Evolutionary conservation across 1,284 basidiomycete species (phyloP), one percentile per base, ranked within the genome.

Genomic region (Meira nashicola): DNA sequence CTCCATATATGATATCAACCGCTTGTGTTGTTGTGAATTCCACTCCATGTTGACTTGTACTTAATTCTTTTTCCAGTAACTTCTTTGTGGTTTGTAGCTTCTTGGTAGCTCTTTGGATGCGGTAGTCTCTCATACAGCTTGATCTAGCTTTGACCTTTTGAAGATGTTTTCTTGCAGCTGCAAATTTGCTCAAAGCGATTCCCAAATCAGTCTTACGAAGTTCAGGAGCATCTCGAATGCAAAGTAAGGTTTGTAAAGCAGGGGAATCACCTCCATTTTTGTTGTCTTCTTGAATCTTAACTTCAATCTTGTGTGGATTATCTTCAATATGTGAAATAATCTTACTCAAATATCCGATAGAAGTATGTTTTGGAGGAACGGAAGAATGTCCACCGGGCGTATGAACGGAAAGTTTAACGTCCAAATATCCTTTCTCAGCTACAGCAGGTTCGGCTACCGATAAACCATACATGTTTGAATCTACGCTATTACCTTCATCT

Each of bases 321-420:
- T 79, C 68, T 71, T 88, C 86, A 49, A 85, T 80, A 12, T 82
- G 79, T 2, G 83, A 82, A 39, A 88, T 78, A 37, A 87, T 71
- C 0, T 81, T 78, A 2, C 85, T 79, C 39, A 87, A 81, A n/a
- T 86, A 82, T 10, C 86, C 86, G 60, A 88, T 87, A 57, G 82
- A 83, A 76, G 38, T 81, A 67, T 82, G 81, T 39, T 77, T 62
- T 33, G 85, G 85, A 15, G 86, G 86, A 9, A 82, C 79, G 54
- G 84, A 86, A 4, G 85, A 86, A 73, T 88, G 87, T 0, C 88
- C 87, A 9, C 87, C 87, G 1, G 82, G 81, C 1, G 85, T 63
- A 7, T 64, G 39, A 10, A 76, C 63, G 0, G 57, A 55, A 10
- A 77, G 40, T 10, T 56, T 28, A 2, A 68, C 66, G 55, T 76